A percentile compares a stretch with the other conserved stretches of the same genome.
These are phyloP conservation scores for Oropetium thomaeum DNA, from an alignment of 176 grass and related monocot species.

Conservation along the genomic window DNA sequence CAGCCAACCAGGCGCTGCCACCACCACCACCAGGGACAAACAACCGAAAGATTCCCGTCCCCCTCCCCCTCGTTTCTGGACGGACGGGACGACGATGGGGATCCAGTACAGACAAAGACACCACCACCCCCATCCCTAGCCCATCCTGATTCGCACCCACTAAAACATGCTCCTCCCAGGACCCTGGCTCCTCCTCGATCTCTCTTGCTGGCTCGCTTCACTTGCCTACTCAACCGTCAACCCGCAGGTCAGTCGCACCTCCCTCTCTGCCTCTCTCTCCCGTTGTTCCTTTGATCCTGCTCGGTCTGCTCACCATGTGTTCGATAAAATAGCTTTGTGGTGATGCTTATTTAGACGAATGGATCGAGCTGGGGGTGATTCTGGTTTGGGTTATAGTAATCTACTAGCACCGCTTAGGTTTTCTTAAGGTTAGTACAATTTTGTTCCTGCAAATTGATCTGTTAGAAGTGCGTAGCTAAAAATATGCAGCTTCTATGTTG, in stretches of 20 bases:
- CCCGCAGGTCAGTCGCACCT: neutral
- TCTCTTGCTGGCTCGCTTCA: too few species aligned
- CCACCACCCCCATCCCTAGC: too few species aligned
- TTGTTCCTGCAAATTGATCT: neutral
- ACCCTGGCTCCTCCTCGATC: neutral
- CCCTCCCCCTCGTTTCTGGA: neutral
- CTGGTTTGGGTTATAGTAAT: neutral
- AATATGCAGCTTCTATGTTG: neutral
- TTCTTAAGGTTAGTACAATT: too few species aligned
- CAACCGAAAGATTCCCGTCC: neutral
- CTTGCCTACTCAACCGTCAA: neutral
- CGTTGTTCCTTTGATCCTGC: neutral
- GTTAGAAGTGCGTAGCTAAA: neutral
- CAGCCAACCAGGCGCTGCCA: neutral
- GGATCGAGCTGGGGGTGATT: neutral
- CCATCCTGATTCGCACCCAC: neutral
- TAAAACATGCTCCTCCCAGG: neutral
- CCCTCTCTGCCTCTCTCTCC: neutral
- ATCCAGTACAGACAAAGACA: too few species aligned
- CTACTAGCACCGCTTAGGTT: too few species aligned
- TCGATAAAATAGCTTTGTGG: constrained; percentile 22
- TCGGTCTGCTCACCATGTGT: constrained; percentile 13
- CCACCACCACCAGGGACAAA: neutral
- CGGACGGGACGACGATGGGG: neutral
- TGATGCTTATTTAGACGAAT: neutral